A percentile compares a stretch with the other conserved stretches of the same genome.
Evolutionary conservation across 2,329 filamentous ascomycete species (phyloP).

Genomic region (Exserohilum rostratum): DNA sequence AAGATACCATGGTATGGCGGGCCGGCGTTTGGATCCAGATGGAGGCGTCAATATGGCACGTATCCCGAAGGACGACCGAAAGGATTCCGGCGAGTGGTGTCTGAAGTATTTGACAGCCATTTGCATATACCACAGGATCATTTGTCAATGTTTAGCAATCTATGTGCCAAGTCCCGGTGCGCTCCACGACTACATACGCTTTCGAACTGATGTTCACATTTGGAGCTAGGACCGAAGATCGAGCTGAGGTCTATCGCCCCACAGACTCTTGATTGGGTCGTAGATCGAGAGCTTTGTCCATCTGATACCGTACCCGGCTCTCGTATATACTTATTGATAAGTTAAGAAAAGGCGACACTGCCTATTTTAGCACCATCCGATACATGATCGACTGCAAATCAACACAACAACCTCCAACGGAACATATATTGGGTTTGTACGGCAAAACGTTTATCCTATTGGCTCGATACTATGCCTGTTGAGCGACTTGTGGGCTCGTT

Average conservation of each 20-base stretch:
- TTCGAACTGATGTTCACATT: background rate
- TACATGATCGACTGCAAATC: background rate
- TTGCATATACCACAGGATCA: background rate
- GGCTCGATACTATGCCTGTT: background rate
- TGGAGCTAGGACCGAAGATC: background rate
- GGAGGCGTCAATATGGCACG: background rate
- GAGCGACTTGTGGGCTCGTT: background rate
- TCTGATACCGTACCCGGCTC: background rate
- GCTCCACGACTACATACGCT: background rate
- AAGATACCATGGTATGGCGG: slow-evolving; percentile 1
- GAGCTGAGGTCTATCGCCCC: background rate
- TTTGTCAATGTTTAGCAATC: background rate
- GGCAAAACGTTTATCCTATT: background rate
- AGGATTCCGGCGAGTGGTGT: background rate
- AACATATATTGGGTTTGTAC: background rate
- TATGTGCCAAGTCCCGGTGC: background rate
- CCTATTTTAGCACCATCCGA: background rate
- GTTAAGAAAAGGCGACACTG: background rate
- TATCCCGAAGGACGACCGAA: background rate
- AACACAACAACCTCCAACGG: background rate
- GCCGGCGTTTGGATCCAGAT: background rate
- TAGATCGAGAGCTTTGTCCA: background rate
- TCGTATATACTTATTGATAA: background rate
- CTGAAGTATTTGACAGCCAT: background rate
- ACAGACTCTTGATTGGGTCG: background rate